Evolutionary conservation across 148 eudicot species (phyloP).

Genomic region (Rhododendron simsii): DNA sequence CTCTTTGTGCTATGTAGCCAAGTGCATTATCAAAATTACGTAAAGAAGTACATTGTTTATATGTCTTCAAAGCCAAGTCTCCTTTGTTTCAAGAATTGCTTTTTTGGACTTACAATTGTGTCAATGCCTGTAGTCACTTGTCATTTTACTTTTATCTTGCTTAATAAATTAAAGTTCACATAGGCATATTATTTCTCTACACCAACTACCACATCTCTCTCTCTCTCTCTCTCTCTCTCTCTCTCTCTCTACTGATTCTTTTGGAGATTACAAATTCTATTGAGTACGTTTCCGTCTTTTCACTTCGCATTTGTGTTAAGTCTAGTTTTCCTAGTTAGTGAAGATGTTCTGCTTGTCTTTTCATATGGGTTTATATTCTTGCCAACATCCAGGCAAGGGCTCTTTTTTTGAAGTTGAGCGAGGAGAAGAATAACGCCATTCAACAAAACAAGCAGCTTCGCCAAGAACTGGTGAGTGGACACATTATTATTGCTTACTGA

Average conservation of each 20-base stretch:
- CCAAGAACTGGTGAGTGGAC: conserved; percentile 46
- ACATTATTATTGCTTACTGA: not conserved
- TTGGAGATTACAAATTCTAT: not conserved
- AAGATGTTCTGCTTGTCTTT: not conserved
- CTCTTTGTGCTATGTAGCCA: not conserved
- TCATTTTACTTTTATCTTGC: not conserved
- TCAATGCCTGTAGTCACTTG: not conserved
- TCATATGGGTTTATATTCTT: not conserved
- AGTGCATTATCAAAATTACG: not conserved
- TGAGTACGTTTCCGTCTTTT: not conserved
- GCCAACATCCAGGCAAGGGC: conserved; percentile 30
- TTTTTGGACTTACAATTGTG: not conserved
- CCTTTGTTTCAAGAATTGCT: not conserved
- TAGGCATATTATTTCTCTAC: not conserved
- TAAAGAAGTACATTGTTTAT: not conserved
- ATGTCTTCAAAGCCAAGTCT: not conserved
- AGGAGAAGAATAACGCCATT: conserved; percentile 41
- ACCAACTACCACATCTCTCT: not conserved
- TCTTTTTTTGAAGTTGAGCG: conserved; percentile 41
- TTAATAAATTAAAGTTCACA: not conserved
- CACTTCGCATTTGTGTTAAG: not conserved
- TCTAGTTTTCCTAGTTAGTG: not conserved
- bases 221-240: not conserved
- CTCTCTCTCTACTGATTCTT: not conserved
- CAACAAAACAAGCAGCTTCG: conserved; percentile 52